These are phyloP conservation scores for Vicia villosa DNA, from an alignment of 306 rosid genomes.

Conservation along the genomic window DNA sequence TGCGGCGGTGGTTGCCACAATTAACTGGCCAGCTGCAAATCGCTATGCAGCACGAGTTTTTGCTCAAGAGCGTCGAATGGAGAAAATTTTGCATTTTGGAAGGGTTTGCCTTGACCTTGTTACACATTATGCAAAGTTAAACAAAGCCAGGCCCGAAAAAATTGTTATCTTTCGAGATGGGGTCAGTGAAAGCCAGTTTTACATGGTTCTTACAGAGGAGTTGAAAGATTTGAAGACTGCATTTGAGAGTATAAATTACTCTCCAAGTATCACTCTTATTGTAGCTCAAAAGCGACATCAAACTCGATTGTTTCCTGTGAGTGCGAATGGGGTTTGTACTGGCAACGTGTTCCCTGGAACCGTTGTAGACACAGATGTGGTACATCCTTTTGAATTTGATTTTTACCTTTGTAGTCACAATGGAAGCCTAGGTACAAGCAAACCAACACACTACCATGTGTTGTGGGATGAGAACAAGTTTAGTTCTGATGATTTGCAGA, in stretches of 20 bases:
- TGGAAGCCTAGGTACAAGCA: too few relatives aligned
- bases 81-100: slow-evolving; percentile 60
- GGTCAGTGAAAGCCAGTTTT: slow-evolving; percentile 76
- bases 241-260: slow-evolving; percentile 35
- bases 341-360: slow-evolving; percentile 60
- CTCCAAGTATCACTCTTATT: slow-evolving; percentile 64
- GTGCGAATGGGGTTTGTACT: not conserved
- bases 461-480: too few relatives aligned
- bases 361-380: too few relatives aligned
- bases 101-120: slow-evolving; percentile 61
- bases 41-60: slow-evolving; percentile 71
- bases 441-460: too few relatives aligned
- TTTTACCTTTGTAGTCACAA: too few relatives aligned
- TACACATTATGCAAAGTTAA: slow-evolving; percentile 40
- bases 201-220: slow-evolving; percentile 80
- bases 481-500: too few relatives aligned
- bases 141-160: slow-evolving; percentile 49
- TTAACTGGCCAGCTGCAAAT: slow-evolving; percentile 81
- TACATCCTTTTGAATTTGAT: too few relatives aligned
- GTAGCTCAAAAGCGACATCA: slow-evolving; percentile 85
- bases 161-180: slow-evolving; percentile 78
- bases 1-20: slow-evolving; percentile 71
- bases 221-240: slow-evolving; percentile 51
- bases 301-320: slow-evolving; percentile 56
- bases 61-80: slow-evolving; percentile 51